These are phyloP conservation scores for Xylariaceae sp. DNA, from an alignment of 2,329 filamentous ascomycete genomes.

Conservation along the genomic window DNA sequence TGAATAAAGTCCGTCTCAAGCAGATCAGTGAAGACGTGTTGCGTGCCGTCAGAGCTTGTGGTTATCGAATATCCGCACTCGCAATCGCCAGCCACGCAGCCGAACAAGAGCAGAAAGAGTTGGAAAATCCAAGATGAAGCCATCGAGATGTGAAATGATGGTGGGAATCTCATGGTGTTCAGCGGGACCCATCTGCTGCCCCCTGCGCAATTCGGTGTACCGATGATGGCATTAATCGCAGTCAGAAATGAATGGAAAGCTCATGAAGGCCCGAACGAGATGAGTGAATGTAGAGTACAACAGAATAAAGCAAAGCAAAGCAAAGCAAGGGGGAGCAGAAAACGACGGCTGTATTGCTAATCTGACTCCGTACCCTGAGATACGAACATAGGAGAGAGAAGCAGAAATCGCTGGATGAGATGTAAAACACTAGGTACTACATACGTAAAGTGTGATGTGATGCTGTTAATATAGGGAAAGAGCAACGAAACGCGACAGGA, in stretches of 20 bases:
- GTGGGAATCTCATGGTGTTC: constrained; percentile 13
- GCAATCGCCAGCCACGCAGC: constrained; percentile 55
- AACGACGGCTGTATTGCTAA: not conserved
- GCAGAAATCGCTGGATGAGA: too few species aligned
- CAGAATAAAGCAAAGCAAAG: not conserved
- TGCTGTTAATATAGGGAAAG: not conserved
- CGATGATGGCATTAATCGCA: constrained; percentile 6
- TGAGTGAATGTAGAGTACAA: constrained; percentile 1
- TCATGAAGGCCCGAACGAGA: constrained; percentile 8
- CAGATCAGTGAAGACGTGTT: constrained; percentile 68
- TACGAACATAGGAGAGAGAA: constrained; percentile 2
- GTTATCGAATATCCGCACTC: constrained; percentile 73
- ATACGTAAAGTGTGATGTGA: too few species aligned
- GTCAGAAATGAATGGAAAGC: constrained; percentile 15
- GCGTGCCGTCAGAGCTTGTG: constrained; percentile 46
- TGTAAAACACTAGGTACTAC: too few species aligned
- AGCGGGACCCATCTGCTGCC: not conserved
- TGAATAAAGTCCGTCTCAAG: constrained; percentile 76
- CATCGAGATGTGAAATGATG: constrained; percentile 7
- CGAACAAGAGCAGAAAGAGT: constrained; percentile 27
- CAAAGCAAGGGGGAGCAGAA: constrained; percentile 1
- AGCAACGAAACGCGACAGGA: not conserved
- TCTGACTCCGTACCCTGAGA: not conserved
- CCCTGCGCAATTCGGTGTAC: constrained; percentile 1
- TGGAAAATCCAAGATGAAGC: constrained; percentile 16